phyloP scores from a whole-genome alignment of 768 basidiomycete genomes.

The Kwoniella europaea region DNA sequence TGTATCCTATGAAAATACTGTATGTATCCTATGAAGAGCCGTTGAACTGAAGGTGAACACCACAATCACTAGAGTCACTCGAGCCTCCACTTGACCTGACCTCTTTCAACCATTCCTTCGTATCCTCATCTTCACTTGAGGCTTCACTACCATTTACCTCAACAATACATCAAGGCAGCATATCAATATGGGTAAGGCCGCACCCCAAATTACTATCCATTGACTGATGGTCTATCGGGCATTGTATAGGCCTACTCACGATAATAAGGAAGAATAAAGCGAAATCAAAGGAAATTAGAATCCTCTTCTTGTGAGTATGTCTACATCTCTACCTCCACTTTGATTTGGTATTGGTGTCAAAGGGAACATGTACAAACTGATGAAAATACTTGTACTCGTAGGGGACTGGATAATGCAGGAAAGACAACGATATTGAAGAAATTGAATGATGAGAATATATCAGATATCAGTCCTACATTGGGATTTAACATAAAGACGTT shows the following conservation, averaged over 20 bases:
- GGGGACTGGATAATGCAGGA: conserved; percentile 96
- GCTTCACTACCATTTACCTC: too few relatives aligned
- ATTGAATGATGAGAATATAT: conserved; percentile 88
- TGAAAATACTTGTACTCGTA: conserved; percentile 58
- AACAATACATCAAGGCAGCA: too few relatives aligned
- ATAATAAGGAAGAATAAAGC: conserved; percentile 94
- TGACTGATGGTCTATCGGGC: too few relatives aligned
- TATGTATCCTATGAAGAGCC: too few relatives aligned
- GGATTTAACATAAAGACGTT: conserved; percentile 99
- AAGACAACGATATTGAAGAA: conserved; percentile 98
- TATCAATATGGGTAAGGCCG: too few relatives aligned
- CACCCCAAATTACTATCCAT: too few relatives aligned
- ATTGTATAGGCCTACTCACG: conserved; percentile 74
- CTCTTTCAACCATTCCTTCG: too few relatives aligned
- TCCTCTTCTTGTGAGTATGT: conserved; percentile 70
- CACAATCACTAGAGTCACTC: too few relatives aligned
- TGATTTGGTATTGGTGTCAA: not conserved
- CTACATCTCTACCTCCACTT: conserved; percentile 8
- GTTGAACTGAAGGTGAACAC: too few relatives aligned
- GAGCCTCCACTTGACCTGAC: too few relatives aligned
- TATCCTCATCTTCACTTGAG: too few relatives aligned
- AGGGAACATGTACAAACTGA: not conserved
- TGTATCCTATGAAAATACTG: too few relatives aligned
- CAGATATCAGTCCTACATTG: conserved; percentile 84
- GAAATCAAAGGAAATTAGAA: conserved; percentile 95